phyloP scores from a whole-genome alignment of 768 basidiomycete species.

The Lentinula lateritia region DNA sequence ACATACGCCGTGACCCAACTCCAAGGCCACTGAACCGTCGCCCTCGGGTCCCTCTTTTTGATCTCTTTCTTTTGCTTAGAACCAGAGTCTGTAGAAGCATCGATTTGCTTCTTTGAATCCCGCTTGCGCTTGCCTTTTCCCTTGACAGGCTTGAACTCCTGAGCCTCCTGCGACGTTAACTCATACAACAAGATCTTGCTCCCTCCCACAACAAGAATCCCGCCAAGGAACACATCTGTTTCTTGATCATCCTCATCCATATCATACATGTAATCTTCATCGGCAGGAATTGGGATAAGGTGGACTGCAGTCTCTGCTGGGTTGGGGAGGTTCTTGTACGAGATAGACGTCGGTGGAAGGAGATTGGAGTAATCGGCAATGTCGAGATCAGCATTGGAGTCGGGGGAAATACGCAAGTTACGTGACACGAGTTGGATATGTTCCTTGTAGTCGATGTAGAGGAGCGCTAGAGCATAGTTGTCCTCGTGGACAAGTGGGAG shows the following conservation, averaged over 20 bases:
- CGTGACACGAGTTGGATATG: slow-evolving; percentile 61
- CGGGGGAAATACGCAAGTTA: slow-evolving; percentile 42
- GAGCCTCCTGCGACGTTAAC: slow-evolving; percentile 37
- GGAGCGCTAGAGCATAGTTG: slow-evolving; percentile 54
- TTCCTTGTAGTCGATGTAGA: slow-evolving; percentile 59
- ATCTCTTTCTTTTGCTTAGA: slow-evolving; percentile 52
- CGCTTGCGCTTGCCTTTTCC: slow-evolving; percentile 45
- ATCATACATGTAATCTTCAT: slow-evolving; percentile 11
- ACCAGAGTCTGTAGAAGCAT: slow-evolving; percentile 39
- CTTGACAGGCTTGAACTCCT: slow-evolving; percentile 52
- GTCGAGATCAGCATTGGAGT: slow-evolving; percentile 43
- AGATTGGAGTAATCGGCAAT: slow-evolving; percentile 33
- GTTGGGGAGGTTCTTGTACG: slow-evolving; percentile 40
- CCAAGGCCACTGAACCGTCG: slow-evolving; percentile 71
- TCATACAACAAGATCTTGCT: slow-evolving; percentile 60
- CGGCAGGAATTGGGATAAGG: slow-evolving; percentile 33
- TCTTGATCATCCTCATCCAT: slow-evolving; percentile 20
- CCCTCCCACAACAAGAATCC: slow-evolving; percentile 67
- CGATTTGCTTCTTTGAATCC: slow-evolving; percentile 39
- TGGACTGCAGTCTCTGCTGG: slow-evolving; percentile 34
- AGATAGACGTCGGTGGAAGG: slow-evolving; percentile 48
- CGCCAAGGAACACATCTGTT: slow-evolving; percentile 43
- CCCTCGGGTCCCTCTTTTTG: slow-evolving; percentile 49
- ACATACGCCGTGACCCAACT: slow-evolving; percentile 64
- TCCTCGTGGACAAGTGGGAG: slow-evolving; percentile 35